Percentiles rank a stretch among this genome's conserved stretches.
phyloP scores from a whole-genome alignment of 805 yeast genomes.

The Kodamaea jinghongensis region DNA sequence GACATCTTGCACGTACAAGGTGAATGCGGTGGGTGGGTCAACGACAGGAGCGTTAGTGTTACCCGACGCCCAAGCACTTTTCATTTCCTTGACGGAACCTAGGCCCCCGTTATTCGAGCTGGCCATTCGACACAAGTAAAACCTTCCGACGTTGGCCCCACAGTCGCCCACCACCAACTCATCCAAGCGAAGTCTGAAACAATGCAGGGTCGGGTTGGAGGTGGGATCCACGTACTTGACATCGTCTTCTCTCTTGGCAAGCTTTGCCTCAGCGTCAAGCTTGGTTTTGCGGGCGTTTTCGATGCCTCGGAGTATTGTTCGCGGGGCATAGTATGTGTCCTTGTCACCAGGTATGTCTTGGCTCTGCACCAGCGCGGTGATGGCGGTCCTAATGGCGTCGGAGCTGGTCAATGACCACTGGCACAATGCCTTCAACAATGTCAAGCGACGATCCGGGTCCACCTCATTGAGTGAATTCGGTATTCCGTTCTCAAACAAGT shows the following conservation, averaged over 20 bases:
- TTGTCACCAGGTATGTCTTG: slow-evolving; percentile 40
- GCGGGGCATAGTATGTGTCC: slow-evolving; percentile 35
- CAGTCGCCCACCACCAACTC: slow-evolving; percentile 39
- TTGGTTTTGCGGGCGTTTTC: slow-evolving; percentile 29
- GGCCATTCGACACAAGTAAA: slow-evolving; percentile 37
- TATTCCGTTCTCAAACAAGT: slow-evolving; percentile 21
- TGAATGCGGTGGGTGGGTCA: slow-evolving; percentile 25
- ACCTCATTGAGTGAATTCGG: slow-evolving; percentile 40
- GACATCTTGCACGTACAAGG: slow-evolving; percentile 42
- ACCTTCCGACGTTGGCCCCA: slow-evolving; percentile 41
- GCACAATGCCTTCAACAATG: slow-evolving; percentile 33
- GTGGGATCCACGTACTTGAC: slow-evolving; percentile 37
- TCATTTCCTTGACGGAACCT: slow-evolving; percentile 34
- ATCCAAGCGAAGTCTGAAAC: slow-evolving; percentile 30
- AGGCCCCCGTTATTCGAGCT: slow-evolving; percentile 34
- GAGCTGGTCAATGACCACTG: slow-evolving; percentile 37
- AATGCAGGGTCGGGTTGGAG: slow-evolving; percentile 34
- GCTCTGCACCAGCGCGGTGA: slow-evolving; percentile 22
- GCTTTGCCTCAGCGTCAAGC: slow-evolving; percentile 29
- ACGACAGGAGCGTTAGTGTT: slow-evolving; percentile 4
- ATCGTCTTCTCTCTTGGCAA: slow-evolving; percentile 25
- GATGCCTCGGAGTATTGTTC: slow-evolving; percentile 36
- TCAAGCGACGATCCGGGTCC: slow-evolving; percentile 32
- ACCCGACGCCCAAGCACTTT: slow-evolving; percentile 17
- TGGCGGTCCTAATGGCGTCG: slow-evolving; percentile 24